Evolutionary conservation across 164 flowering plant genomes (phyloP).

Genomic region (Macadamia tetraphylla): DNA sequence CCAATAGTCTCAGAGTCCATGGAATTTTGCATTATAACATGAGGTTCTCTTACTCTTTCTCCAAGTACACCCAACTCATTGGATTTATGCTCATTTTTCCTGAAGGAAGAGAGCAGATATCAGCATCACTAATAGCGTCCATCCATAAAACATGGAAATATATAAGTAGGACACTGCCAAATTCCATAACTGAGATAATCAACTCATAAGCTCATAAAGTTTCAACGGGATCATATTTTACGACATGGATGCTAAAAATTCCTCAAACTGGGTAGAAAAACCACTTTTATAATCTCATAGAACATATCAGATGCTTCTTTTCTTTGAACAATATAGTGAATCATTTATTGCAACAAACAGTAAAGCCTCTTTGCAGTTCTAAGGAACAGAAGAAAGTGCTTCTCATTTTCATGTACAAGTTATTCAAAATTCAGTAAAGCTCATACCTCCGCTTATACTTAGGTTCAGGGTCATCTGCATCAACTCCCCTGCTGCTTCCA

Average conservation of each 20-base stretch:
- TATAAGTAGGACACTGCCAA: neutral
- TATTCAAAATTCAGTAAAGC: neutral
- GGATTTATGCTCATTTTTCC: slow-evolving; percentile 44
- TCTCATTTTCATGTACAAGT: neutral
- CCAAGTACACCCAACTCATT: slow-evolving; percentile 32
- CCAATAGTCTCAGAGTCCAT: slow-evolving; percentile 53
- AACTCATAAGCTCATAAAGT: neutral
- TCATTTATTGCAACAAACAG: neutral
- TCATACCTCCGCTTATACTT: slow-evolving; percentile 72
- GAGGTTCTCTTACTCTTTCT: slow-evolving; percentile 41
- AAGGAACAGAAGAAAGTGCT: neutral
- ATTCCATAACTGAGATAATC: neutral
- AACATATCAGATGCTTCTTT: too few relatives aligned
- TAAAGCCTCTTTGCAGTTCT: neutral
- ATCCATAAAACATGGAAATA: neutral
- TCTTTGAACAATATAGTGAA: neutral
- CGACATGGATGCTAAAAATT: too few relatives aligned
- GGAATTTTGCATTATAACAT: slow-evolving; percentile 36
- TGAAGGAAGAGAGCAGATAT: slow-evolving; percentile 18
- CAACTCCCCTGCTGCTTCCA: slow-evolving; percentile 41
- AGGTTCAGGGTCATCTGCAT: slow-evolving; percentile 50
- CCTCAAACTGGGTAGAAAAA: too few relatives aligned
- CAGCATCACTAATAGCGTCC: neutral
- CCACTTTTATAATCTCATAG: too few relatives aligned
- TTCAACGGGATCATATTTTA: neutral